Evolutionary conservation across 371 early-diverging fungal species (phyloP).

Genomic region (Circinella umbellata): DNA sequence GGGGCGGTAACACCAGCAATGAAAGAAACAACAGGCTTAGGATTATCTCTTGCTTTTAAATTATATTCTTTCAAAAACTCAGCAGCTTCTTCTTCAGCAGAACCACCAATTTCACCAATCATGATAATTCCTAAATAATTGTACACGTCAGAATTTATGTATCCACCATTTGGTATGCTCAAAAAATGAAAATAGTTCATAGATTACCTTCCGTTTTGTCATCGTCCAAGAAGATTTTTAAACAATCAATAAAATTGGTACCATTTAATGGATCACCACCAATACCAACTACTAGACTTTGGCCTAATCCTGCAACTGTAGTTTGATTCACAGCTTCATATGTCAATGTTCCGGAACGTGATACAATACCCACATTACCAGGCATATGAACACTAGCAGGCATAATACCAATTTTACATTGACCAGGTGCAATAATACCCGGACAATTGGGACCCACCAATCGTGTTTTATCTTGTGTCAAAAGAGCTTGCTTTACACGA

Average conservation of each 20-base stretch:
- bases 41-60: constrained; percentile 72
- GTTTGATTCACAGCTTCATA: constrained; percentile 99
- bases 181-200: neutral
- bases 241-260: constrained; percentile 97
- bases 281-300: constrained; percentile 96
- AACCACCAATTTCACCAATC: constrained; percentile 96
- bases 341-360: constrained; percentile 98
- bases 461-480: constrained; percentile 87
- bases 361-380: constrained; percentile 98
- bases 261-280: constrained; percentile 99
- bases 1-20: constrained; percentile 99
- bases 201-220: constrained; percentile 88
- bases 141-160: neutral
- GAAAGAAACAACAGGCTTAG: constrained; percentile 96
- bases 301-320: constrained; percentile 93
- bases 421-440: constrained; percentile 97
- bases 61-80: constrained; percentile 95
- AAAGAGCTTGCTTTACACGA: constrained; percentile 75
- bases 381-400: constrained; percentile 96
- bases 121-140: constrained; percentile 77
- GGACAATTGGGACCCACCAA: constrained; percentile 99
- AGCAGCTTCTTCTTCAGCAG: constrained; percentile 99
- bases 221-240: constrained; percentile 94
- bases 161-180: no score
- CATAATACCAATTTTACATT: constrained; percentile 99